A percentile compares a stretch with the other conserved stretches of the same genome.
These are phyloP conservation scores for Colletotrichum lentis DNA, from an alignment of 2,329 filamentous ascomycete genomes.

Conservation along the genomic window DNA sequence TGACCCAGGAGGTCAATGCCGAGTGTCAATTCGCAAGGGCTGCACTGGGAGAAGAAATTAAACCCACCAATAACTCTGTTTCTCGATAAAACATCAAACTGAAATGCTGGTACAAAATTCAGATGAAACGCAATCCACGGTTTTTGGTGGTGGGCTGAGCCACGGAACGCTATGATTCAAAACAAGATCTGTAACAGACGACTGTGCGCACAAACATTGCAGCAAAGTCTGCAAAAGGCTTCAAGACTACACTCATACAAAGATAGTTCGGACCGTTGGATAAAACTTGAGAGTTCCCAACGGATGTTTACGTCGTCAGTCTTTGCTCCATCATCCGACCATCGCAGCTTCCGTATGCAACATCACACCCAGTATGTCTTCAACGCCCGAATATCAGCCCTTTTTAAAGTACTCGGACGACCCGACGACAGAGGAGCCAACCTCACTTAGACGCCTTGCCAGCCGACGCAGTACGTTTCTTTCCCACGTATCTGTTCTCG, in stretches of 20 bases:
- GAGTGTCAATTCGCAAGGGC: constrained; percentile 12
- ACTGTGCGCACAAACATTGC: constrained; percentile 5
- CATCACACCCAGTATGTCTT: constrained; percentile 30
- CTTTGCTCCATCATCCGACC: constrained; percentile 4
- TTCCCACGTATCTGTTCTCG: constrained; percentile 37
- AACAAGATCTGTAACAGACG: constrained; percentile 25
- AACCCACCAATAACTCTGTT: not conserved
- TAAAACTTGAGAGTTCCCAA: constrained; percentile 22
- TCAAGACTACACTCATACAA: not conserved
- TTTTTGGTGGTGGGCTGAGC: not conserved
- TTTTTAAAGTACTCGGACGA: constrained; percentile 39
- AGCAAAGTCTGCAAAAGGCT: not conserved
- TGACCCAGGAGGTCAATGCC: too few relatives aligned
- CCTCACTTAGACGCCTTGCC: constrained; percentile 3
- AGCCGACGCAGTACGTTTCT: constrained; percentile 27
- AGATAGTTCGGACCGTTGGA: not conserved
- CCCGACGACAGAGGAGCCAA: constrained; percentile 34
- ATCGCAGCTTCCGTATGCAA: constrained; percentile 18
- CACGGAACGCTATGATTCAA: constrained; percentile 1
- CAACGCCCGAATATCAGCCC: constrained; percentile 37
- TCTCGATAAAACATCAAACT: constrained; percentile 17
- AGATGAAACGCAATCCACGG: constrained; percentile 22
- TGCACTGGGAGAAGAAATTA: not conserved
- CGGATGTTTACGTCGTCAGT: accelerated
- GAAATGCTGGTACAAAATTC: not conserved